Base-by-base conservation (phyloP, 1,284 basidiomycete genomes). In the Macrocystidia cucumis region DNA sequence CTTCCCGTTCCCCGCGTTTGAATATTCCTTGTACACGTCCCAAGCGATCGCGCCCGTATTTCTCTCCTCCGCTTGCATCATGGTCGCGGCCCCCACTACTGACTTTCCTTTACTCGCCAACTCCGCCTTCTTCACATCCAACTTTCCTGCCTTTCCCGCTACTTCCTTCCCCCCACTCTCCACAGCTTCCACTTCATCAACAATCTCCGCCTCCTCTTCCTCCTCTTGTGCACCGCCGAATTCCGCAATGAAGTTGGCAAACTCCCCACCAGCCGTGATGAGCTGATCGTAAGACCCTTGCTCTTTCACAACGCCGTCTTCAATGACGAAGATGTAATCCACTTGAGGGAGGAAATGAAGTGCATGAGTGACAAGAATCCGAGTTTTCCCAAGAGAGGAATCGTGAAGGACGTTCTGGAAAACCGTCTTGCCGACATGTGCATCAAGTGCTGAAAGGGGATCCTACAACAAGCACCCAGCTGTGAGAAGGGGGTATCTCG, bases 381-480 rank as follows among this genome's bases (percentile, higher is more conserved):
- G 76, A 7, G 91, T 92, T 56, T 88, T 89, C 41, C 72, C 74
- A 8, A 57, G 46, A 5, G 63, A 50, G 14, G 52, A 70, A 45
- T 78, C 74, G 41, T 78, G 68, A 40, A 93, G 69, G 16, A 91
- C 86, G 44, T 92, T 81, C 49, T 84, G 76, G 63, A 95, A 91
- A 17, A 95, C 78, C 4, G 78, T 69, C 54, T 86, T 87, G 27
- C 88, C 90, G 29, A 95, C 90, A 48, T 92, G 89, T 3, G 90
- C 89, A 52, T 88, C 89, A 20, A 90, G 69, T 18, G 84, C 82
- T 4, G 74, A 81, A 5, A 84, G 63, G 5, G 86, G 85, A 49
- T 91, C 89, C 69, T 72, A 22, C 2, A 29, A 26, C 16, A 13
- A 12, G 24, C 29, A 28, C 13, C 19, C 35, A 13, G 9, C n/a